Base-by-base conservation (phyloP, 2,329 filamentous ascomycete genomes). In the Aplosporella prunicola region DNA sequence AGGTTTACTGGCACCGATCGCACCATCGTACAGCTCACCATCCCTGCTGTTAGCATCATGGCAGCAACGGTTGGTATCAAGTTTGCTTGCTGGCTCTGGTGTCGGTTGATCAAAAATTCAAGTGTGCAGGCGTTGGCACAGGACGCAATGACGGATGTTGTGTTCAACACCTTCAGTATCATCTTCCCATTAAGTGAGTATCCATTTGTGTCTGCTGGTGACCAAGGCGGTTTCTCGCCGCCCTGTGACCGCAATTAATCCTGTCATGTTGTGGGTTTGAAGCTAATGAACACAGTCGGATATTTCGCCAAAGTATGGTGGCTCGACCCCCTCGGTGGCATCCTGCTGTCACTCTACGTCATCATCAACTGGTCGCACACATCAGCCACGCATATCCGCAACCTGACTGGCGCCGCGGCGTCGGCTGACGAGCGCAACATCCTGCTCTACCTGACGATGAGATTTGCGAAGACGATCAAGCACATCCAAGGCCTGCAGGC, bases 161-260 rank as follows among this genome's bases (percentile, higher is more conserved):
- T 93, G 20, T 94, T 94, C 72, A 94, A 94, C 61, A 76, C 76
- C 1, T 89, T 91, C 51, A 87, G 82, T 45, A 91, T 93, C 51
- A 70, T 91, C 16, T 93, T 93, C 53, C 87, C 87, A 1, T 74
- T 93, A 7, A 51, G 72, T 75, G 58, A 45, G 66, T 58, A 5
- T 17, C 18, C 24, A 9, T 18, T 10, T 15, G 9, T 29, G 27
- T 29, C 27, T 16, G 27, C 14, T 9, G 15, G 20, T 15, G 11
- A 10, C 16, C 23, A 31, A 20, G 16, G 15, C 32, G 22, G 15
- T 24, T 33, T 2, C 11, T 31, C 23, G 26, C 35, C 33, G 20
- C 39, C n/a, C 13, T 6, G 9, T 9, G 9, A n/a, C n/a, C n/a
- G n/a, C n/a, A n/a, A n/a, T n/a, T n/a, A n/a, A n/a, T n/a, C n/a